A percentile compares a stretch with the other conserved stretches of the same genome.
Evolutionary conservation across 1,284 basidiomycete genomes (phyloP).

Genomic region (Cystobasidium pallidum): DNA sequence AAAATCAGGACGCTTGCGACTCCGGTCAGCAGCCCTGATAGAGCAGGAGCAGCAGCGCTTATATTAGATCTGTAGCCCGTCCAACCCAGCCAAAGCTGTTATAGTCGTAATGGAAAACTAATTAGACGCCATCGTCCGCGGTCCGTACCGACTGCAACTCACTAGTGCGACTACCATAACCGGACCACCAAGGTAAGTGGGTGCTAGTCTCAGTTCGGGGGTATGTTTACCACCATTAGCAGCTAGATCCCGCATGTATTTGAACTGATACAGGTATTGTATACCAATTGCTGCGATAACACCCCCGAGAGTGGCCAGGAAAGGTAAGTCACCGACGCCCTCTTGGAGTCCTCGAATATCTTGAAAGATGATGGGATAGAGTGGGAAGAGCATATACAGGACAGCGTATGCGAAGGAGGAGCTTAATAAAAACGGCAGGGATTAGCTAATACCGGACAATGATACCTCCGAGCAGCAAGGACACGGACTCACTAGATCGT

Average conservation of each 20-base stretch:
- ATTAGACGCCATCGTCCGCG: neutral
- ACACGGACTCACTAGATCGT: constrained; percentile 49
- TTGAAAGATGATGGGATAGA: constrained; percentile 55
- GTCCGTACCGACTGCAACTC: neutral
- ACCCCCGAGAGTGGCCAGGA: constrained; percentile 56
- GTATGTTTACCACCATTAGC: constrained; percentile 48
- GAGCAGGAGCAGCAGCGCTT: constrained; percentile 50
- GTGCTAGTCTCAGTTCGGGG: constrained; percentile 52
- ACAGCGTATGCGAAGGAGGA: constrained; percentile 25
- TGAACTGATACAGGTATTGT: constrained; percentile 46
- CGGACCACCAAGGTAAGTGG: constrained; percentile 53
- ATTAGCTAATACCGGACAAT: neutral
- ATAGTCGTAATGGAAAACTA: constrained; percentile 49
- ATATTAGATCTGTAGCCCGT: constrained; percentile 42
- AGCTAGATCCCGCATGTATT: constrained; percentile 51
- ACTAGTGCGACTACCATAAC: constrained; percentile 54
- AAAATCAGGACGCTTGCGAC: constrained; percentile 55
- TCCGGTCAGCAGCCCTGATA: constrained; percentile 55
- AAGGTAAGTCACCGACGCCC: constrained; percentile 54
- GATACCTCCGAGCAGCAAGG: neutral
- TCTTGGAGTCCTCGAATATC: constrained; percentile 53
- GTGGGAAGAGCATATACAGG: constrained; percentile 51
- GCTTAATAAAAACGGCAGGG: neutral
- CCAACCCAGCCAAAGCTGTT: constrained; percentile 52
- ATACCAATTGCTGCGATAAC: constrained; percentile 47